Evolutionary conservation across 257 asterid genomes (phyloP).

Genomic region (Buddleja alternifolia): DNA sequence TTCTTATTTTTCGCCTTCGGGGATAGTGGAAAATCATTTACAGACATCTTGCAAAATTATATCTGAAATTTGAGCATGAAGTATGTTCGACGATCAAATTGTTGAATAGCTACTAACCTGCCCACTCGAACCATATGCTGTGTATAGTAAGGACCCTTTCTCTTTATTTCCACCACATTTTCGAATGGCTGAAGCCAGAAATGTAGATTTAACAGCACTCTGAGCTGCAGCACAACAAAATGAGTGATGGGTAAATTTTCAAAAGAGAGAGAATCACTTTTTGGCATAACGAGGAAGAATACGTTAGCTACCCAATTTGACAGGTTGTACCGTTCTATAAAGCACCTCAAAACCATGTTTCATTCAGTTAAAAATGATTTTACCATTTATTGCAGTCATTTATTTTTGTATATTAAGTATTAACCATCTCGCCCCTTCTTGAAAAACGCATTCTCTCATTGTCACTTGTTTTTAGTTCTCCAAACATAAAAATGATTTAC

Average conservation of each 20-base stretch:
- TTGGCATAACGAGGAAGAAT: slow-evolving; percentile 19
- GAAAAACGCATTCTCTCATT: no score
- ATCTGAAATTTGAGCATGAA: not conserved
- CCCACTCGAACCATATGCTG: slow-evolving; percentile 88
- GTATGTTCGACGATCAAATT: not conserved
- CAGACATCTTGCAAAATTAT: no score
- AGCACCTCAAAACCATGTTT: slow-evolving; percentile 7
- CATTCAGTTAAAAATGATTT: no score
- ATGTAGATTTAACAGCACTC: slow-evolving; percentile 86
- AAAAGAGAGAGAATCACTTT: slow-evolving; percentile 1
- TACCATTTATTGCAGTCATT: not conserved
- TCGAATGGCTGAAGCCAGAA: slow-evolving; percentile 79
- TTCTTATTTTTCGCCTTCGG: not conserved
- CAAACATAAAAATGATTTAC: slow-evolving; percentile 16
- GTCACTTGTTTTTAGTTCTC: slow-evolving; percentile 12
- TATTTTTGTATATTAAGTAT: not conserved
- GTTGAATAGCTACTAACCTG: slow-evolving; percentile 53
- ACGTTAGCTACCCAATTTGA: not conserved
- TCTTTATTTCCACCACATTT: slow-evolving; percentile 96
- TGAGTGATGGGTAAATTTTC: slow-evolving; percentile 1
- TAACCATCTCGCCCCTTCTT: not conserved
- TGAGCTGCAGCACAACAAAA: slow-evolving; percentile 64
- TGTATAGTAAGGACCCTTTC: slow-evolving; percentile 75
- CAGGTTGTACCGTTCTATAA: slow-evolving; percentile 5
- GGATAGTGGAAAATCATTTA: not conserved